Percentiles rank a stretch among this genome's conserved stretches.
These are phyloP conservation scores for Trichocladium uniseriatum DNA, from an alignment of 495 filamentous ascomycete species.

Conservation along the genomic window DNA sequence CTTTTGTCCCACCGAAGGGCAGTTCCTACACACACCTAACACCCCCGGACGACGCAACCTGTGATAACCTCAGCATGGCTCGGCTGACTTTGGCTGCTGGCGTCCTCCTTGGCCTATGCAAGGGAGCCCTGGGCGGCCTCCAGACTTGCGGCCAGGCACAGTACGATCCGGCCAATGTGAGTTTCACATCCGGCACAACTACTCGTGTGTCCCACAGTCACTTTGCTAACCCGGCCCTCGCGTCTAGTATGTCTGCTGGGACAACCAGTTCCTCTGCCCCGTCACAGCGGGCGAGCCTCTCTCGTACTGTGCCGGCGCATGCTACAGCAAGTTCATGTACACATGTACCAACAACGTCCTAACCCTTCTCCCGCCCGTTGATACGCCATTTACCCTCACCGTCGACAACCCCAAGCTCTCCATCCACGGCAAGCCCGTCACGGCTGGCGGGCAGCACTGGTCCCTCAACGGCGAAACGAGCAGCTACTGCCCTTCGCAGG, in stretches of 20 bases:
- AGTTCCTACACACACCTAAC: too few species aligned
- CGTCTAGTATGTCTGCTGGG: conserved; percentile 26
- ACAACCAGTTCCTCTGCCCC: conserved; percentile 25
- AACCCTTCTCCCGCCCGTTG: conserved; percentile 24
- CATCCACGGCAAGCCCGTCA: conserved; percentile 36
- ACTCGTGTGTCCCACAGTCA: too few species aligned
- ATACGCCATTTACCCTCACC: conserved; percentile 32
- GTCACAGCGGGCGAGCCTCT: conserved; percentile 24
- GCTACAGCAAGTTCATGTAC: conserved; percentile 32
- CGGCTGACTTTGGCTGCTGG: conserved; percentile 7
- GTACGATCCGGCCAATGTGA: conserved; percentile 25
- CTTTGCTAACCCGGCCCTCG: not conserved
- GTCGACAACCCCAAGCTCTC: conserved; percentile 35
- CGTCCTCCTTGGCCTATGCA: conserved; percentile 13
- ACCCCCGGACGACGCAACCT: too few species aligned
- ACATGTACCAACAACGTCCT: conserved; percentile 29
- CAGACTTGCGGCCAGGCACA: conserved; percentile 19
- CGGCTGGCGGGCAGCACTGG: conserved; percentile 26
- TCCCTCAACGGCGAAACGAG: conserved; percentile 37
- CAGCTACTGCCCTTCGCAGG: conserved; percentile 27
- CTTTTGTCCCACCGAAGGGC: too few species aligned
- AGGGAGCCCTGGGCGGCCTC: conserved; percentile 10
- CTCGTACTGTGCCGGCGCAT: conserved; percentile 25
- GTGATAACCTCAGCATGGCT: conserved; percentile 10
- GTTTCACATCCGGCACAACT: not conserved